Evolutionary conservation across 177 flowering plant genomes (phyloP).

Genomic region (Vitis hybrid): DNA sequence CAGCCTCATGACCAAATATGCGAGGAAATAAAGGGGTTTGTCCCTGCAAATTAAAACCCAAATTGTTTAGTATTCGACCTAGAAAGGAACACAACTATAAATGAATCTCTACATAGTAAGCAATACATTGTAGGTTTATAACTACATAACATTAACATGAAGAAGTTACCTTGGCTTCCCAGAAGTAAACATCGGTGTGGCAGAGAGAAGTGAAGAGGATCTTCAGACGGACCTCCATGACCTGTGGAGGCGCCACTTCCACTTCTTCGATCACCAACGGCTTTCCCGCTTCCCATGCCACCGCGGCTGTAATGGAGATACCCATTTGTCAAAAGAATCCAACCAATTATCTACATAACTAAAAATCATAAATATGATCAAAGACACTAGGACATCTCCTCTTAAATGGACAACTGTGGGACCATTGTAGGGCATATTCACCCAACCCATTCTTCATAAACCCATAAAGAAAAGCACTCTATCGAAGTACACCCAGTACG

Average conservation of each 20-base stretch:
- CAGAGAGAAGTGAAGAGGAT: constrained; percentile 54
- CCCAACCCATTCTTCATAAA: too few relatives aligned
- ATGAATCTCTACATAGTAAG: too few relatives aligned
- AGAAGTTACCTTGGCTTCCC: constrained; percentile 52
- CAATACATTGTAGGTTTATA: too few relatives aligned
- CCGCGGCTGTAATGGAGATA: constrained; percentile 27
- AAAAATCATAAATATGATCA: background rate
- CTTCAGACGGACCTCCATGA: constrained; percentile 49
- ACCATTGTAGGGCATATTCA: too few relatives aligned
- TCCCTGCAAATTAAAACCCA: constrained; percentile 30
- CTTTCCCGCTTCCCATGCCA: constrained; percentile 50
- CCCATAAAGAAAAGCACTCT: too few relatives aligned
- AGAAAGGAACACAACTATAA: too few relatives aligned
- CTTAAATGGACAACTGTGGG: too few relatives aligned
- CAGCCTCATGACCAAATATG: constrained; percentile 68
- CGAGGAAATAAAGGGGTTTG: constrained; percentile 62
- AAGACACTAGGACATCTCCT: background rate
- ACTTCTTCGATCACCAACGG: constrained; percentile 47
- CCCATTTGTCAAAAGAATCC: background rate
- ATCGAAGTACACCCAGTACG: too few relatives aligned
- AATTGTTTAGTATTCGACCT: too few relatives aligned
- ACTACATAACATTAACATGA: background rate
- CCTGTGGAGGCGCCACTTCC: constrained; percentile 57
- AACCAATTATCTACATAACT: background rate
- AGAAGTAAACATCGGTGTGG: constrained; percentile 59